Evolutionary conservation across 2,329 filamentous ascomycete genomes (phyloP), one percentile per base, ranked within the genome.

Genomic region (Tolypocladium tundrense): DNA sequence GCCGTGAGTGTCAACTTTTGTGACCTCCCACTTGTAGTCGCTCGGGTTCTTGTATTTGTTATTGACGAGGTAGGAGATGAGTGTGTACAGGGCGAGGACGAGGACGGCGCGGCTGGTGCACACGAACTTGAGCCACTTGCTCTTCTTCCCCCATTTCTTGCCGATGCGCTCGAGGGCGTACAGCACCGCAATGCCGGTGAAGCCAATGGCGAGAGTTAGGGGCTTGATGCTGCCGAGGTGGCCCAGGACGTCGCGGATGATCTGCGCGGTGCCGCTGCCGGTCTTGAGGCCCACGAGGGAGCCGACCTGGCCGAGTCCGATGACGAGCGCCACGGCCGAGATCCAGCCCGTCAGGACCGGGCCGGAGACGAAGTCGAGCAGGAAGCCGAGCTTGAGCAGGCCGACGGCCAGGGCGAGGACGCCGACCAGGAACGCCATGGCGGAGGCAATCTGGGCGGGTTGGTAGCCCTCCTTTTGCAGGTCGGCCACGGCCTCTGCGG

Each of bases 281-380:
- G 82, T 75, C 33, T 75, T 72, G 11, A 83, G 76, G 11, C 84
- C 84, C 2, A 87, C 77, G 0, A 87, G 77, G 1, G 80, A 81
- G 4, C 77, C 81, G 58, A 88, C 77, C 66, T 88, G 85, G n/a
- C 82, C 83, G 54, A 86, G 78, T 27, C 82, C 79, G 65, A 88
- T 87, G 37, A 83, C 84, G 53, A 88, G 80, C 31, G 83, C 85
- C 1, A 85, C 84, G 1, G 84, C 84, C 0, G 83, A 85, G 63
- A 88, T 85, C 71, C 87, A 87, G 5, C 85, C 85, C 8, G 77
- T 83, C 0, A 88, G 75, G 1, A 87, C 82, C 0, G 84, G 84
- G 1, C 84, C 76, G 0, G 84, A 86, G 62, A 88, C 82, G 63
- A 86, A 87, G 60, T 88, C 83, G 24, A 88, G 75, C 6, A 87